Conservation (phyloP, 495 filamentous ascomycete species). For the Cercophora sp. region DNA sequence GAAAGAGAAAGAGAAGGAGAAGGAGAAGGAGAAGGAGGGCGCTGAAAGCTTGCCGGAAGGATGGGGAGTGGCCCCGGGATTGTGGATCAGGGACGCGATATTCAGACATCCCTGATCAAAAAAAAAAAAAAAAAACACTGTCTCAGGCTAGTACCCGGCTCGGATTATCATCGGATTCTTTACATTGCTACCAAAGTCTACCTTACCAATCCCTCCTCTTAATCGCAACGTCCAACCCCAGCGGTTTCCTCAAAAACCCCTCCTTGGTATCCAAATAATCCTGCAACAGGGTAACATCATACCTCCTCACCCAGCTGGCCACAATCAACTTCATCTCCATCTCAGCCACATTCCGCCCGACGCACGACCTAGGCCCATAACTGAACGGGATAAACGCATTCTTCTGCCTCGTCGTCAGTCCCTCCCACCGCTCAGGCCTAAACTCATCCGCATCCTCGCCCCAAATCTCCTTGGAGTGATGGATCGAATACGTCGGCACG, state of each 20-base stretch:
- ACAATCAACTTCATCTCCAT: conserved; percentile 87
- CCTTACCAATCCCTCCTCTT: conserved; percentile 16
- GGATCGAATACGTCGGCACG: conserved; percentile 84
- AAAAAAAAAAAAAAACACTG: no score
- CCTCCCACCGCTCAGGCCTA: conserved; percentile 71
- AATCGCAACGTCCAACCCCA: conserved; percentile 70
- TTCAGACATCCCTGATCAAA: no score
- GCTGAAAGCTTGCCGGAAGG: no score
- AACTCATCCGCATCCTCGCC: conserved; percentile 75
- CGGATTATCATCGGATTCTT: no score
- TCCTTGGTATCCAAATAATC: conserved; percentile 72
- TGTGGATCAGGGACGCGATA: no score
- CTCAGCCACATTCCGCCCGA: conserved; percentile 85
- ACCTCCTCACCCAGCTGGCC: conserved; percentile 69
- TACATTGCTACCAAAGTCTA: not conserved
- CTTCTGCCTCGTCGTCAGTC: conserved; percentile 62
- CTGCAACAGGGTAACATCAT: conserved; percentile 71
- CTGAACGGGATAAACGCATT: conserved; percentile 81
- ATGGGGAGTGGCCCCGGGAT: no score
- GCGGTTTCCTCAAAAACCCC: conserved; percentile 86
- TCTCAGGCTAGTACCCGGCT: no score
- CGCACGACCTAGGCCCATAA: conserved; percentile 74
- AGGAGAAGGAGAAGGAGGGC: no score
- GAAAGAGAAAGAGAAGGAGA: no score
- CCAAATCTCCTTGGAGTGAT: conserved; percentile 81